A percentile compares a stretch with the other conserved stretches of the same genome.
Conservation (phyloP, 257 asterid genomes). For the Thymus mandschuricus region DNA sequence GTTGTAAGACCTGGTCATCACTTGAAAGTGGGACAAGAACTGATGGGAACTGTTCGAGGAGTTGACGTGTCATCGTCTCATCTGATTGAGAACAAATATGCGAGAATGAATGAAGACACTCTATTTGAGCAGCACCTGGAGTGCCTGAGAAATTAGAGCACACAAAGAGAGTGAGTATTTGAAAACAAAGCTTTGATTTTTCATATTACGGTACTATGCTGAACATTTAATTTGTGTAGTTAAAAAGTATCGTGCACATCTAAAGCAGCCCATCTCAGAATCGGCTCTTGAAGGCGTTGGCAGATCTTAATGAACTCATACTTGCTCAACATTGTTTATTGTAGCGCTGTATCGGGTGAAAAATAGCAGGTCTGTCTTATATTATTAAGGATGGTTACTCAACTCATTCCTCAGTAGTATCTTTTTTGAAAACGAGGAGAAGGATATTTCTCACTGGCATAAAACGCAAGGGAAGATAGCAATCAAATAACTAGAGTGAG, state of each 20-base stretch:
- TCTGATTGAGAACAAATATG: constrained; percentile 60
- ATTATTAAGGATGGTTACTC: not conserved
- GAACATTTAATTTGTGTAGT: constrained; percentile 3
- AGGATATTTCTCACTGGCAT: not conserved
- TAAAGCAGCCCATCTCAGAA: not conserved
- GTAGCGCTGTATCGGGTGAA: not conserved
- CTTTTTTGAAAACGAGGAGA: constrained; percentile 9
- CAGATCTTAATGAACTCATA: not conserved
- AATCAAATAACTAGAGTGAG: constrained; percentile 4
- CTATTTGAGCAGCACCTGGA: constrained; percentile 61
- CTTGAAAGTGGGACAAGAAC: constrained; percentile 79
- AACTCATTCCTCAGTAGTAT: constrained; percentile 7
- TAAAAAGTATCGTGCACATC: not conserved
- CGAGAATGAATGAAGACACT: constrained; percentile 63
- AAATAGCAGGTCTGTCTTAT: constrained; percentile 1
- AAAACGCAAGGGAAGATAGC: constrained; percentile 1
- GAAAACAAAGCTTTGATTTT: constrained; percentile 17
- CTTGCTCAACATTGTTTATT: not conserved
- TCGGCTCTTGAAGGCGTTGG: not conserved
- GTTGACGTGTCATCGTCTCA: constrained; percentile 49
- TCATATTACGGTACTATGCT: not conserved
- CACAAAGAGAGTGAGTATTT: constrained; percentile 17
- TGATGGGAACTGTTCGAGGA: constrained; percentile 66
- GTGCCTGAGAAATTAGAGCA: constrained; percentile 53
- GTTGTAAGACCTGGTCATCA: constrained; percentile 66